Conservation (phyloP, 2,329 filamentous ascomycete genomes). For the Harringtonia lauricola region DNA sequence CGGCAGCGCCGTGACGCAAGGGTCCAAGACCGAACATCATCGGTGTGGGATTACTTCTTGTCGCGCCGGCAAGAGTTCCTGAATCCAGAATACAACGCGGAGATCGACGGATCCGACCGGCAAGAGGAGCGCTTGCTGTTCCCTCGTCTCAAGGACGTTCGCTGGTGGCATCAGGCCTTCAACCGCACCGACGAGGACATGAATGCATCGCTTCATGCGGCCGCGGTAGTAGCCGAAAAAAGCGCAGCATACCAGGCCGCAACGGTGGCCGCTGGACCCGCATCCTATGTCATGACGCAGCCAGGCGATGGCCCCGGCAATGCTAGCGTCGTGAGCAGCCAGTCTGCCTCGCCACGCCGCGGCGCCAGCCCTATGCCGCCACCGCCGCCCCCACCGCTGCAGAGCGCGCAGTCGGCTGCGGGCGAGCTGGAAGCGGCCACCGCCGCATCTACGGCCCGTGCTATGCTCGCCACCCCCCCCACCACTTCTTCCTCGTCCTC, state of each 20-base stretch:
- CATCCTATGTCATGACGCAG: slow-evolving; percentile 21
- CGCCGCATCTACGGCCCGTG: slow-evolving; percentile 7
- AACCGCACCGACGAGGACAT: slow-evolving; percentile 83
- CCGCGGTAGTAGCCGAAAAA: slow-evolving; percentile 36
- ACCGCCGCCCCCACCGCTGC: slow-evolving; percentile 24
- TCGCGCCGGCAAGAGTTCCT: slow-evolving; percentile 69
- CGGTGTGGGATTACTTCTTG: slow-evolving; percentile 94
- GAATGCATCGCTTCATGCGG: slow-evolving; percentile 58
- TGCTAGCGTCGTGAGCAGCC: slow-evolving; percentile 6
- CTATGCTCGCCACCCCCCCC: slow-evolving; percentile 11
- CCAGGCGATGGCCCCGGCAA: slow-evolving; percentile 25
- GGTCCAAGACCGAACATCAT: slow-evolving; percentile 62
- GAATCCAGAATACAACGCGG: slow-evolving; percentile 66
- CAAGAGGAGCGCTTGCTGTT: slow-evolving; percentile 78
- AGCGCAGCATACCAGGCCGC: slow-evolving; percentile 19
- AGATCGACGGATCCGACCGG: slow-evolving; percentile 66
- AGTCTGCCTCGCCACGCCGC: slow-evolving; percentile 16
- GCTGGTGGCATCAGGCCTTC: slow-evolving; percentile 90
- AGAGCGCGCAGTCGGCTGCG: slow-evolving; percentile 10
- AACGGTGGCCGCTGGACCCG: background rate
- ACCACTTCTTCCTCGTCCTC: background rate
- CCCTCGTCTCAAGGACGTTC: slow-evolving; percentile 63
- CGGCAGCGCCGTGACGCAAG: slow-evolving; percentile 67
- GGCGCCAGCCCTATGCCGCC: slow-evolving; percentile 24
- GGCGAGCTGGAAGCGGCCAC: slow-evolving; percentile 6